Evolutionary conservation across 169 alveolate genomes (phyloP), one percentile per base, ranked within the genome.

Genomic region (Eimeria praecox): DNA sequence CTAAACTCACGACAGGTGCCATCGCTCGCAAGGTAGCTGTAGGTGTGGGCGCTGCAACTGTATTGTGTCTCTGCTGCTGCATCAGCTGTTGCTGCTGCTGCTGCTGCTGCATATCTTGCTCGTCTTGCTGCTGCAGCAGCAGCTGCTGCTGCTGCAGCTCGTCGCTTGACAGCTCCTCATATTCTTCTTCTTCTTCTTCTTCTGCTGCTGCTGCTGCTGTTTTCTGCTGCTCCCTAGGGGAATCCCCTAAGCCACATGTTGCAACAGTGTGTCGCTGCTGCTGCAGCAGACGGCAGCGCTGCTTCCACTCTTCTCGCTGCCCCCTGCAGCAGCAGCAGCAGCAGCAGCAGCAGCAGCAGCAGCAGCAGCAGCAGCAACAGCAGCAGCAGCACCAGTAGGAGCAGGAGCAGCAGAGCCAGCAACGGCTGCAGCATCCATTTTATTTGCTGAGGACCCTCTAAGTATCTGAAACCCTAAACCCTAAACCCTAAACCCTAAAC

Each of bases 291-390:
- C 80, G 80, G 80, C 44, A 69, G 16, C 44, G 80, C 44, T n/a
- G 80, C 40, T 35, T n/a, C 80, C 40, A n/a, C 12, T n/a, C 40
- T 8, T 27, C 44, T 10, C 80, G 80, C 49, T 69, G 49, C 22
- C 12, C 22, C 69, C 69, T 59, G 80, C 20, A 59, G 69, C 46
- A 33, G 80, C 80, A 69, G 80, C 80, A 69, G 80, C 44, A 69
- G 80, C 80, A 69, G 44, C 44, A 69, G 44, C 80, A 69, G 80
- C 80, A 69, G 80, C 44, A 69, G 80, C 80, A 69, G 80, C 80
- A 69, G 44, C 44, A 12, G 44, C 46, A 12, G 46, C 75, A 64
- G 75, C 75, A 64, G 75, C 8, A 64, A n/a, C 75, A 16, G 75
- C 75, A 64, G 18, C 33, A 16, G 24, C 30, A 64, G 75, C 8